A percentile compares a stretch with the other conserved stretches of the same genome.
Evolutionary conservation across 345 rosid genomes (phyloP).

Genomic region (Gossypium rotundifolium): DNA sequence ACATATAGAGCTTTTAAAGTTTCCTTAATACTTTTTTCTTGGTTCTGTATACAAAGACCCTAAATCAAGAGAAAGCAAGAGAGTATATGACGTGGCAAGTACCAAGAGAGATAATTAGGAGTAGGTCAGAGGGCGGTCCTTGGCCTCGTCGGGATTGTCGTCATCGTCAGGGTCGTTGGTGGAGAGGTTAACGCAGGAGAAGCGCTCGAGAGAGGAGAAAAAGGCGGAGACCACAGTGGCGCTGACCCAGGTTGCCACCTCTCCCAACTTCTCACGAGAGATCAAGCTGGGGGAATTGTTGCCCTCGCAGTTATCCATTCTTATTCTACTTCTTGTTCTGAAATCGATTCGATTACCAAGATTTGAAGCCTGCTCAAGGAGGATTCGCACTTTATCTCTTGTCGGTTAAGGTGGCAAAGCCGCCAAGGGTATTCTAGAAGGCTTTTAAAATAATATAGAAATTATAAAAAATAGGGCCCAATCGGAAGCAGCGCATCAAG

Average conservation of each 20-base stretch:
- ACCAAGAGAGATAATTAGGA: conserved; percentile 13
- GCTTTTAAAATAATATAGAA: too few relatives aligned
- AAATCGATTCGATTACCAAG: background rate
- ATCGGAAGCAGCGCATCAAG: conserved; percentile 49
- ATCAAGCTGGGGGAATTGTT: background rate
- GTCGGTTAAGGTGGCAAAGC: background rate
- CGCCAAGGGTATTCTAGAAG: background rate
- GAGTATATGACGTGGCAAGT: background rate
- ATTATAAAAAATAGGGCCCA: rapidly evolving
- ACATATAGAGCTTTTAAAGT: background rate
- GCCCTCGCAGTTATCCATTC: background rate
- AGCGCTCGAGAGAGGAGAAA: conserved; percentile 86
- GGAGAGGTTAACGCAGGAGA: conserved; percentile 71
- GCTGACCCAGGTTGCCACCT: conserved; percentile 66
- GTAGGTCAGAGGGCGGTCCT: conserved; percentile 47
- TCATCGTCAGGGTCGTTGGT: conserved; percentile 69
- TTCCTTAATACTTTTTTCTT: background rate
- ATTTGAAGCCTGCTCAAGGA: background rate
- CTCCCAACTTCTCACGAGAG: conserved; percentile 7
- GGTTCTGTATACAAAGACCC: background rate
- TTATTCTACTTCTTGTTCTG: background rate
- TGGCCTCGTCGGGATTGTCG: conserved; percentile 38
- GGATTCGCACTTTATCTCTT: background rate
- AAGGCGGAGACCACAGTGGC: conserved; percentile 71
- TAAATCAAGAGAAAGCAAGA: conserved; percentile 1